A percentile compares a stretch with the other conserved stretches of the same genome.
Evolutionary conservation across 2,329 filamentous ascomycete species (phyloP).

Genomic region (Pseudocercospora eumusae): DNA sequence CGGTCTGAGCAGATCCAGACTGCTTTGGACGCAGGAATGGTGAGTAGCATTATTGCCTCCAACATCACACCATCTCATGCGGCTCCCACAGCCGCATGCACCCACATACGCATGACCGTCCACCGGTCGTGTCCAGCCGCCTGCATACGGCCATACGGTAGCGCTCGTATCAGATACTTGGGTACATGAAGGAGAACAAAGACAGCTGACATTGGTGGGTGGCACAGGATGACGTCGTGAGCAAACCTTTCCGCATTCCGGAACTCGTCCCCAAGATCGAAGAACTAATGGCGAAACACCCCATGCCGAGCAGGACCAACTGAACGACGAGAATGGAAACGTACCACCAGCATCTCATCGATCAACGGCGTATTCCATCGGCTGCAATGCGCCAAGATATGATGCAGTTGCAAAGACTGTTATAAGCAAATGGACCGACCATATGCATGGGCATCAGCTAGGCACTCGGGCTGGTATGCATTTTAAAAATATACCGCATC

Average conservation of each 20-base stretch:
- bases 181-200: constrained; percentile 6
- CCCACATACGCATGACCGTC: constrained; percentile 11
- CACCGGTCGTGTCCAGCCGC: constrained; percentile 1
- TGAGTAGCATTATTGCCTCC: constrained; percentile 25
- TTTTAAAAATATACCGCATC: not conserved
- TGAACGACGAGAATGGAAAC: not conserved
- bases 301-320: constrained; percentile 26
- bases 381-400: not conserved
- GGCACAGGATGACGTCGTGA: constrained; percentile 52
- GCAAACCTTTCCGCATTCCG: constrained; percentile 54
- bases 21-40: constrained; percentile 72
- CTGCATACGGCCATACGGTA: not conserved
- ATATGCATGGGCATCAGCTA: not conserved
- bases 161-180: constrained; percentile 10
- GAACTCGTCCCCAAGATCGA: constrained; percentile 56
- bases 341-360: not conserved
- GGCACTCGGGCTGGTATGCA: not conserved
- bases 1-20: constrained; percentile 71
- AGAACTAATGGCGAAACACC: constrained; percentile 44
- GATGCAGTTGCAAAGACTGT: constrained; percentile 11
- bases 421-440: constrained; percentile 8
- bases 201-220: constrained; percentile 25
- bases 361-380: not conserved
- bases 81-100: not conserved
- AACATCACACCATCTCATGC: constrained; percentile 14